Evolutionary conservation across 305 asterid species (phyloP), one percentile per base, ranked within the genome.

Genomic region (Plantago coronopus): DNA sequence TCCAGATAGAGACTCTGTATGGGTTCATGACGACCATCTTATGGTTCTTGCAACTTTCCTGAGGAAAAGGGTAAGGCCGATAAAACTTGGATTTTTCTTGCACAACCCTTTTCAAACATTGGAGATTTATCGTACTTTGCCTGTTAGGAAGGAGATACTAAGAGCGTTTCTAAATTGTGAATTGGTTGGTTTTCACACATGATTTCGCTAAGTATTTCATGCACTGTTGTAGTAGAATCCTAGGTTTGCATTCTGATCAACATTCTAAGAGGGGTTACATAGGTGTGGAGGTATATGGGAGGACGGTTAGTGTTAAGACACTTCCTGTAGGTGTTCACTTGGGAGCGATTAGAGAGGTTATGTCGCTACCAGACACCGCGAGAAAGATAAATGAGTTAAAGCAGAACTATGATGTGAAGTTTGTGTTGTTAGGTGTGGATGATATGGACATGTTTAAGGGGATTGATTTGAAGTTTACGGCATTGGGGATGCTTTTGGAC

Each of bases 391-490:
- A 63, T 69, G 83, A 77, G 20, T 71, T 89, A 74, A 75, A 62
- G 67, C 65, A 50, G 31, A 54, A 59, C 23, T 89, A 68, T 57
- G 75, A 66, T 5, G 97, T 95, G 20, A 89, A 78, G 59, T 65
- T 45, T 9, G 83, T 89, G 64, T 51, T 89, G 71, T 76, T 89
- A 50, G 97, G 97, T 18, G 86, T 89, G 0, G 97, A 89, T 71
- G 97, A 89, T 61, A 73, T 83, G 94, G 97, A 89, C 54, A 79
- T 89, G 83, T 89, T 89, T 51, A 89, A 87, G 53, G 97, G 97
- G 27, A 84, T 89, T 7, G 78, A 93, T 67, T 58, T 87, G 51
- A 89, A 87, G 78, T 81, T 87, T 51, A 50, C 75, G 78, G 95
- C 95, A 0, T 69, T 89, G 72, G 95, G 91, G 17, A 76, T 75